A percentile compares a stretch with the other conserved stretches of the same genome.
phyloP scores from a whole-genome alignment of 768 basidiomycete genomes.

The Coprinopsis marcescibilis region DNA sequence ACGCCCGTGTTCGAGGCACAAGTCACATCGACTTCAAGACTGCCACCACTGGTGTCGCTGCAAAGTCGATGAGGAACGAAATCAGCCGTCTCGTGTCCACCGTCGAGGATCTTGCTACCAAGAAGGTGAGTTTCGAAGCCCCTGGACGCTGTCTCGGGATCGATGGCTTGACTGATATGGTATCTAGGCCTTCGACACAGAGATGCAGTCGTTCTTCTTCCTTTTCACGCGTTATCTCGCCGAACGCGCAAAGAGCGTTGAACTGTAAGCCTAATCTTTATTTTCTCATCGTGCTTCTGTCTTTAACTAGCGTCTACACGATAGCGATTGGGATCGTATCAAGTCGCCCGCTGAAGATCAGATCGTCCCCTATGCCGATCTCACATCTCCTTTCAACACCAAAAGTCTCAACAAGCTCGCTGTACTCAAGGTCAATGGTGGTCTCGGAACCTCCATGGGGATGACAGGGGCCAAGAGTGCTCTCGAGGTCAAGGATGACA shows the following conservation, averaged over 20 bases:
- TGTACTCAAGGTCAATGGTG: slow-evolving; percentile 88
- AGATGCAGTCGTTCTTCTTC: slow-evolving; percentile 96
- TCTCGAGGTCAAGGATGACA: slow-evolving; percentile 94
- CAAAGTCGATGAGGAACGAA: slow-evolving; percentile 98
- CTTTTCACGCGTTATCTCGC: slow-evolving; percentile 93
- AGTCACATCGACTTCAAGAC: slow-evolving; percentile 95
- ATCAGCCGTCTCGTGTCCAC: slow-evolving; percentile 88
- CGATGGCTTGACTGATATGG: slow-evolving; percentile 16
- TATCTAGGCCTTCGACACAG: slow-evolving; percentile 68
- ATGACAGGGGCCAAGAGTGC: slow-evolving; percentile 88
- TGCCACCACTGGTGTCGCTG: slow-evolving; percentile 89
- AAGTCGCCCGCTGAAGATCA: slow-evolving; percentile 82
- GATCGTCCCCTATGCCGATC: slow-evolving; percentile 75
- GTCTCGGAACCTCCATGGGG: slow-evolving; percentile 85
- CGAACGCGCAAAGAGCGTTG: slow-evolving; percentile 80
- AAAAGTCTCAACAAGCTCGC: slow-evolving; percentile 86
- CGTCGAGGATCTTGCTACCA: slow-evolving; percentile 72
- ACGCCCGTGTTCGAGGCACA: slow-evolving; percentile 66
- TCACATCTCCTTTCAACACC: slow-evolving; percentile 53
- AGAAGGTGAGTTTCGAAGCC: slow-evolving; percentile 58
- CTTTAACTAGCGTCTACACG: slow-evolving; percentile 8
- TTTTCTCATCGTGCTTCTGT: slow-evolving; percentile 7
- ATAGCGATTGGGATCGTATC: slow-evolving; percentile 85
- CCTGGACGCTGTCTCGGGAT: neutral
- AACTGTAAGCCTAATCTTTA: slow-evolving; percentile 57